These are phyloP conservation scores for Beauveria bassiana DNA, from an alignment of 2,329 filamentous ascomycete genomes.

Conservation along the genomic window DNA sequence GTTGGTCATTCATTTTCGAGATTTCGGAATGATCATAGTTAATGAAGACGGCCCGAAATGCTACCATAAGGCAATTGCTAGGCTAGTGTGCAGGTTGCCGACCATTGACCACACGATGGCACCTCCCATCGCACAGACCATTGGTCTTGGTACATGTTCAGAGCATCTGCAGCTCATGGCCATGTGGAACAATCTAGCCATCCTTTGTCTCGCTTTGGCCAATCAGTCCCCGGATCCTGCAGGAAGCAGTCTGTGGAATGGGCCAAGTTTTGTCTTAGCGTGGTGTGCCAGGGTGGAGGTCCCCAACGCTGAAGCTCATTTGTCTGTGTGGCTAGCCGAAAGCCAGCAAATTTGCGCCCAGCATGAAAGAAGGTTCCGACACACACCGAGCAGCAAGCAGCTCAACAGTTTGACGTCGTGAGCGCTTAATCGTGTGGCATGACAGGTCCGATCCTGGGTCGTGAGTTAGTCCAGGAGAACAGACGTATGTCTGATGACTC, in stretches of 20 bases:
- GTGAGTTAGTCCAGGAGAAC: not conserved
- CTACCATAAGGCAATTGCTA: not conserved
- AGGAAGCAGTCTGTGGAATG: not conserved
- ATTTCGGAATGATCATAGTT: not conserved
- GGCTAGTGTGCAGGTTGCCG: not conserved
- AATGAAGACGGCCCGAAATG: not conserved
- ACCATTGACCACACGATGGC: not conserved
- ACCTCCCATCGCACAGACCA: constrained; percentile 8
- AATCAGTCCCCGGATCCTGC: constrained; percentile 1
- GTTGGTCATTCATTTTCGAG: not conserved
- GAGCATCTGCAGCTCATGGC: not conserved
- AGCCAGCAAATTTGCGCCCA: not conserved
- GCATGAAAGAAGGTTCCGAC: constrained; percentile 1
- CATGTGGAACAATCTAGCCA: constrained; percentile 3
- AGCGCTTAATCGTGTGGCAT: not conserved
- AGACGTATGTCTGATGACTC: not conserved
- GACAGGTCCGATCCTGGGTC: not conserved
- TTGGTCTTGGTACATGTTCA: not conserved
- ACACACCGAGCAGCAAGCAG: not conserved
- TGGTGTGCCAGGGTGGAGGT: not conserved
- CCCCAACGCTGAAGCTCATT: not conserved
- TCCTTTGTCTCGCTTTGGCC: not conserved
- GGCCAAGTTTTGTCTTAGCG: not conserved
- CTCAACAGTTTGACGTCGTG: not conserved
- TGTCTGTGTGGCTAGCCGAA: not conserved